phyloP scores from a whole-genome alignment of 768 basidiomycete species.

The Tubosaeta sp. region DNA sequence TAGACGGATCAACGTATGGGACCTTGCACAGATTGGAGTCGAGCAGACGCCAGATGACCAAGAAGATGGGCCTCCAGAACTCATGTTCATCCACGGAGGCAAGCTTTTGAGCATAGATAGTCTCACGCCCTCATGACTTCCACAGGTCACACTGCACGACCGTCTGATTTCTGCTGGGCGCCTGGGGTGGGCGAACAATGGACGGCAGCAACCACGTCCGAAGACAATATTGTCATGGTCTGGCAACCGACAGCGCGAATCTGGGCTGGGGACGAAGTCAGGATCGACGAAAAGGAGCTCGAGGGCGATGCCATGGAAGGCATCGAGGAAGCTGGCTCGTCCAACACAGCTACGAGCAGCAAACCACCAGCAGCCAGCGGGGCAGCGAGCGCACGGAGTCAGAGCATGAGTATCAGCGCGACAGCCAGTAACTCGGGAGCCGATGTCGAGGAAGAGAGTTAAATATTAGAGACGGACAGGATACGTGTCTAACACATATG shows the following conservation, averaged over 20 bases:
- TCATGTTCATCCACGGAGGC: constrained; percentile 95
- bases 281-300: constrained; percentile 79
- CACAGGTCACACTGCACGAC: constrained; percentile 82
- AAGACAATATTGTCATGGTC: constrained; percentile 95
- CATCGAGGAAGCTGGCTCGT: constrained; percentile 42
- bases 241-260: constrained; percentile 97
- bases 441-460: constrained; percentile 38
- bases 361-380: constrained; percentile 26
- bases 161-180: constrained; percentile 96
- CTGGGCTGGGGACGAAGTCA: constrained; percentile 87
- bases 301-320: constrained; percentile 80
- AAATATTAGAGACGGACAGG: constrained; percentile 9
- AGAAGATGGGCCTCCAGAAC: constrained; percentile 96
- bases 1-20: constrained; percentile 93
- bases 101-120: constrained; percentile 24
- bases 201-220: constrained; percentile 85
- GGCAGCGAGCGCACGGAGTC: constrained; percentile 44
- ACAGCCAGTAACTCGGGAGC: constrained; percentile 47
- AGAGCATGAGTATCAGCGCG: constrained; percentile 61
- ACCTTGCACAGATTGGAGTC: constrained; percentile 82
- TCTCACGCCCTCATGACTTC: constrained; percentile 2
- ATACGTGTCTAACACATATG: constrained; percentile 10
- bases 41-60: constrained; percentile 98
- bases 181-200: constrained; percentile 76
- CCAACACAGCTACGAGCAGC: constrained; percentile 10